Evolutionary conservation across 441 rosid genomes (phyloP).

Genomic region (Macaranga tanarius): DNA sequence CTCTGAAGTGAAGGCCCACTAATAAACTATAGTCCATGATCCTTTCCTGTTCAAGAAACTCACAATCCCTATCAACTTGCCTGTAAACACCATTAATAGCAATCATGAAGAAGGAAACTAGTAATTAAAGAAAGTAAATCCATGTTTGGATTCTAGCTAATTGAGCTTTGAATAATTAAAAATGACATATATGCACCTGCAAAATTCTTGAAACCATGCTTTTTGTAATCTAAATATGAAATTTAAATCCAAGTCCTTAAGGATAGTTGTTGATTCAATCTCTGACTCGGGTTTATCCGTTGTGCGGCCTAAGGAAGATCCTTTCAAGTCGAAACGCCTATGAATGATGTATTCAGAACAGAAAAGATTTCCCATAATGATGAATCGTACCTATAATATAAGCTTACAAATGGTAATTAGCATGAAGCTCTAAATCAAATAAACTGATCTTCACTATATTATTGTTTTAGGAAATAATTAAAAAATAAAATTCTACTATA

Average conservation of each 20-base stretch:
- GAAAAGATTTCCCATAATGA: constrained; percentile 92
- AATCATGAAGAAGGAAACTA: not conserved
- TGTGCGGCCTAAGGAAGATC: constrained; percentile 89
- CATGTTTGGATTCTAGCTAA: not conserved
- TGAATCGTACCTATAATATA: constrained; percentile 69
- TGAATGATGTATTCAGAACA: constrained; percentile 76
- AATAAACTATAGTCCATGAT: constrained; percentile 96
- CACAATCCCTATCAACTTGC: constrained; percentile 93
- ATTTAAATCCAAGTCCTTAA: constrained; percentile 92
- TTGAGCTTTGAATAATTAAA: not conserved
- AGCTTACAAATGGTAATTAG: not conserved
- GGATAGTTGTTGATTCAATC: constrained; percentile 80
- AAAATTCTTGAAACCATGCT: constrained; percentile 86
- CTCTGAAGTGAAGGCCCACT: constrained; percentile 87
- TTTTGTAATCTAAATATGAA: constrained; percentile 71
- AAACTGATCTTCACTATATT: too few species aligned
- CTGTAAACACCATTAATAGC: constrained; percentile 32
- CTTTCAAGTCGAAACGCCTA: constrained; percentile 91
- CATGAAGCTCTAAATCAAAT: not conserved
- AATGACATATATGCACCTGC: constrained; percentile 46
- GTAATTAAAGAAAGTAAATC: not conserved
- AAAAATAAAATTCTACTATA: not conserved
- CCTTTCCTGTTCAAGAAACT: constrained; percentile 86
- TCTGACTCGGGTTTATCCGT: constrained; percentile 80
- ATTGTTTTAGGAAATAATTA: not conserved